Conservation (phyloP, 768 basidiomycete species). For the Amyloporia xantha region DNA sequence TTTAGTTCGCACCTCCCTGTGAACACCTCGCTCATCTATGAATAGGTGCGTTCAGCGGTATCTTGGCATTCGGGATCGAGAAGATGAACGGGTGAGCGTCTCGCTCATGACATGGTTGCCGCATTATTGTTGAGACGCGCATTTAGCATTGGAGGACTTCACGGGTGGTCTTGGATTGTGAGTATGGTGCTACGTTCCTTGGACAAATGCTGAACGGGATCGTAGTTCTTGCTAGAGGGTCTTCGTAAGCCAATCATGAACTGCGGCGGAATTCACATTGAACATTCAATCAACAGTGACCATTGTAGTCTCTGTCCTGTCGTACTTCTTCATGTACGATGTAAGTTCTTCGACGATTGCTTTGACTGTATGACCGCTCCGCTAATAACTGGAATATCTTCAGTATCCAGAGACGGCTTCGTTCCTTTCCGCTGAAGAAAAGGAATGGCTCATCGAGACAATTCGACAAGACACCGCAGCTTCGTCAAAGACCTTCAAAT, state of each 20-base stretch:
- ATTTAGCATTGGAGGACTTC: slow-evolving; percentile 5
- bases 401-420: slow-evolving; percentile 8
- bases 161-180: slow-evolving; percentile 10
- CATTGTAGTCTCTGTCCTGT: neutral
- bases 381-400: neutral
- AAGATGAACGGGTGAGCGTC: slow-evolving; percentile 9
- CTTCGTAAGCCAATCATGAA: neutral
- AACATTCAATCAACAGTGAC: neutral
- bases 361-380: neutral
- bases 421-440: slow-evolving; percentile 7
- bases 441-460: slow-evolving; percentile 6
- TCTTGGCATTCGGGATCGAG: slow-evolving; percentile 10
- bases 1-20: neutral
- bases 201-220: neutral
- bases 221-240: slow-evolving; percentile 9
- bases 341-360: neutral
- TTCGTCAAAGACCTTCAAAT: slow-evolving; percentile 4
- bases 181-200: neutral
- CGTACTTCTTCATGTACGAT: slow-evolving; percentile 6
- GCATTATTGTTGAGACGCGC: neutral
- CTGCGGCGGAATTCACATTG: neutral
- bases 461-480: slow-evolving; percentile 3
- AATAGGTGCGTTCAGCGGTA: slow-evolving; percentile 8
- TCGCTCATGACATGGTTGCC: neutral
- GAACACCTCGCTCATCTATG: neutral